phyloP scores from a whole-genome alignment of 2,329 filamentous ascomycete genomes.

The Eutypa lata region DNA sequence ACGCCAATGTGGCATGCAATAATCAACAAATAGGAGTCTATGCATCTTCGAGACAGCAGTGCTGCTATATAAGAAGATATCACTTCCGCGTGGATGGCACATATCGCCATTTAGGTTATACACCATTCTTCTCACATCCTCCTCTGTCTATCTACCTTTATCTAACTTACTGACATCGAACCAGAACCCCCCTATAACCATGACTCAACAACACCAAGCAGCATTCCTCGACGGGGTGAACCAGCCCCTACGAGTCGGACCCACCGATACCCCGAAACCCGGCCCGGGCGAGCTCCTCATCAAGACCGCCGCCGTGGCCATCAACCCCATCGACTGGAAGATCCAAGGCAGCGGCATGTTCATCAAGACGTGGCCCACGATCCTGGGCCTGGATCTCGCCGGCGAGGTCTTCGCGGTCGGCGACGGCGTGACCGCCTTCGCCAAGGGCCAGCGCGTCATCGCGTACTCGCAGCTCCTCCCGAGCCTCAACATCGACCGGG shows the following conservation, averaged over 20 bases:
- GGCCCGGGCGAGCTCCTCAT: slow-evolving; percentile 10
- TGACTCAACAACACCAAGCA: neutral
- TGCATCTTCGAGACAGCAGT: too few relatives aligned
- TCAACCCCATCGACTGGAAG: slow-evolving; percentile 22
- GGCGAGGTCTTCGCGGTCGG: slow-evolving; percentile 23
- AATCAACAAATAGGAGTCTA: too few relatives aligned
- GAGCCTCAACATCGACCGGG: slow-evolving; percentile 6
- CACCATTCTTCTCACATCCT: too few relatives aligned
- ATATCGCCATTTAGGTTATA: too few relatives aligned
- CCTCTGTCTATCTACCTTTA: too few relatives aligned
- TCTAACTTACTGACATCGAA: too few relatives aligned
- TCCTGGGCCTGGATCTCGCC: slow-evolving; percentile 24
- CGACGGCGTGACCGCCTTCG: slow-evolving; percentile 14
- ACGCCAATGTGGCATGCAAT: too few relatives aligned
- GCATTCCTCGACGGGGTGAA: slow-evolving; percentile 1
- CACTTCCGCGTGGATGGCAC: too few relatives aligned
- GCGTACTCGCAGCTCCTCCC: slow-evolving; percentile 1
- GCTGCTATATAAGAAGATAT: too few relatives aligned
- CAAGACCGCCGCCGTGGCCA: slow-evolving; percentile 16
- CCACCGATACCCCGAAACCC: neutral
- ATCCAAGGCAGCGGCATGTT: neutral
- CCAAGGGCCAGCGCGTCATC: slow-evolving; percentile 23
- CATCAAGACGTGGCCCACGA: slow-evolving; percentile 22
- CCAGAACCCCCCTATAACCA: too few relatives aligned
- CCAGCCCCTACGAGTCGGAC: neutral